Percentiles rank a stretch among this genome's conserved stretches.
Conservation (phyloP, 164 flowering plant genomes). For the Echeveria elegans region DNA sequence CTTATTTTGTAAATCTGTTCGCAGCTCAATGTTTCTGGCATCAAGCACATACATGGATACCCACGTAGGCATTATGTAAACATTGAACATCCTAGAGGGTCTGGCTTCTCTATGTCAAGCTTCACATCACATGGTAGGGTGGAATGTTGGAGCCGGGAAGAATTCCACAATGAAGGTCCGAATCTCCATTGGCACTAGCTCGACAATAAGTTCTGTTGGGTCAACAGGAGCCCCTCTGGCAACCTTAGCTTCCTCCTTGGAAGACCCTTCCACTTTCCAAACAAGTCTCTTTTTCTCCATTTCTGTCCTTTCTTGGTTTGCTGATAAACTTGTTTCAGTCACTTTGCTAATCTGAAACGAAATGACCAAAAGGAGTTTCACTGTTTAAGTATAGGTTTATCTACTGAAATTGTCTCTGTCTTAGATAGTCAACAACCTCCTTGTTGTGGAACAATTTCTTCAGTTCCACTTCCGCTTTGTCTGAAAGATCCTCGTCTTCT, state of each 20-base stretch:
- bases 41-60: neutral
- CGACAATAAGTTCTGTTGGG: slow-evolving; percentile 52
- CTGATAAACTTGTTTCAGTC: slow-evolving; percentile 76
- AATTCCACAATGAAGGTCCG: slow-evolving; percentile 62
- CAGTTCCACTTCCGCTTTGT: slow-evolving; percentile 51
- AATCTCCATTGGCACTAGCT: slow-evolving; percentile 89
- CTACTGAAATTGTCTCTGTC: neutral
- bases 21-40: neutral
- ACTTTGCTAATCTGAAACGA: slow-evolving; percentile 54
- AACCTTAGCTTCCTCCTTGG: slow-evolving; percentile 15
- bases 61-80: neutral
- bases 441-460: slow-evolving; percentile 54
- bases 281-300: slow-evolving; percentile 48
- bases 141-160: slow-evolving; percentile 6
- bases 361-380: neutral
- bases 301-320: slow-evolving; percentile 41
- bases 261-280: slow-evolving; percentile 45
- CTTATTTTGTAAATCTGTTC: neutral
- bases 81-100: neutral
- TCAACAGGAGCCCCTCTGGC: slow-evolving; percentile 52
- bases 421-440: slow-evolving; percentile 39
- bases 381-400: neutral
- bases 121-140: neutral
- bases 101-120: neutral
- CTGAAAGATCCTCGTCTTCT: slow-evolving; percentile 77